Base-by-base conservation (phyloP, 169 alveolate genomes). In the Fabrea salina region DNA sequence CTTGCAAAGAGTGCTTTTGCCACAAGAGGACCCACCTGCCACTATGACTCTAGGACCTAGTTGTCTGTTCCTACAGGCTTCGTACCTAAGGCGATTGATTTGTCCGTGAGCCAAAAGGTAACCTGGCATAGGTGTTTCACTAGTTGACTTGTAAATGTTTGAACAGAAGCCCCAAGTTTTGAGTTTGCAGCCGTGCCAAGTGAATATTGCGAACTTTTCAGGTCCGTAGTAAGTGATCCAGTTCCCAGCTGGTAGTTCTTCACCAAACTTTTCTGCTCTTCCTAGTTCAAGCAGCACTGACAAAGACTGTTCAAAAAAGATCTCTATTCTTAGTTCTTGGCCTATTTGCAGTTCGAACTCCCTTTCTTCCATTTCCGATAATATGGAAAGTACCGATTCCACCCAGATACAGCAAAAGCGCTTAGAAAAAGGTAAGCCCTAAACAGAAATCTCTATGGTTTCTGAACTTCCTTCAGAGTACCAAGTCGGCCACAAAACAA, bases 1-100 rank as follows among this genome's bases (percentile, higher is more conserved):
- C 76, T 85, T 90, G 79, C 93, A 85, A 51, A 91, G 81, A 54
- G 89, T 85, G 37, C 75, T 75, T 68, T 88, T 89, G 19, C 95
- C 95, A 33, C 83, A 59, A n/a, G 19, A 47, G 8, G 76, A 43
- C 11, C 86, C 68, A 25, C 95, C 93, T 32, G 84, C 85, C 25
- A 91, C 85, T 57, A 91, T 75, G 4, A 82, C 68, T 61, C 72
- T 91, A 6, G 95, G 95, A 0, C 92, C 95, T 6, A 80, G 33
- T 39, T 50, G 32, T 56, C 80, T 82, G 19, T 71, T 33, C 2
- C 77, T 27, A 39, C 87, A 56, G 6, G 91, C 82, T 41, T 53
- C 49, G 54, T 86, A 53, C 57, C 95, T 76, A 8, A 68, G 53
- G 47, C 85, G 82, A 67, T 91, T 86, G 30, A 91, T 61, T 58